Base-by-base conservation (phyloP, 352 stramenopile species). In the Chrysophaeum taylorii region DNA sequence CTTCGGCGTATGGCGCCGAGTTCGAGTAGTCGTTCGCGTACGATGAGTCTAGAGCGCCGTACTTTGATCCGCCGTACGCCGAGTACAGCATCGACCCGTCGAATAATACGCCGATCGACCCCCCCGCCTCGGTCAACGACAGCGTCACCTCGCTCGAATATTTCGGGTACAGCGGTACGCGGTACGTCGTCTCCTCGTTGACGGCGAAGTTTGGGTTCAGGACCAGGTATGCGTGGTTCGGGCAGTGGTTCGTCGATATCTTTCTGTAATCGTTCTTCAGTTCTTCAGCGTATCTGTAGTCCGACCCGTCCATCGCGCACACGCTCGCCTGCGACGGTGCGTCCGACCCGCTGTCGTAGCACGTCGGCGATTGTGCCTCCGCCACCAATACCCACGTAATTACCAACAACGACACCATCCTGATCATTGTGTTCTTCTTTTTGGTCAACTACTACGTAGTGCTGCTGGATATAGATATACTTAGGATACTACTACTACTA, bases 21-120 rank as follows among this genome's bases (percentile, higher is more conserved):
- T 81, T 87, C 0, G 67, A 66, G 14, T 69, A 78, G 48, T 79
- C 79, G 39, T 85, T 87, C 1, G 81, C 41, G n/a, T n/a, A n/a
- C n/a, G n/a, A n/a, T n/a, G n/a, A n/a, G n/a, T n/a, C n/a, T n/a
- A n/a, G n/a, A n/a, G n/a, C n/a, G n/a, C n/a, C n/a, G n/a, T n/a
- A n/a, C n/a, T n/a, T n/a, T n/a, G n/a, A n/a, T 0, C 60, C 45
- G 2, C 79, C 85, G 2, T 68, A 70, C 37, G 70, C 78, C 14
- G 78, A 71, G 53, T 82, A 91, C 72, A 89, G 2, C 14, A 21
- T 66, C 12, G 53, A 25, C 9, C 53, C 53, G 12, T 25, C 37
- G n/a, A 64, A 64, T 9, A 64, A 38, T 27, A 25, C 27, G 15
- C 53, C 53, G 15, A 64, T 38, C 27, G 53, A 37, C 29, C 53